These are phyloP conservation scores for Pythium volutum DNA, from an alignment of 352 stramenopile species.

Conservation along the genomic window DNA sequence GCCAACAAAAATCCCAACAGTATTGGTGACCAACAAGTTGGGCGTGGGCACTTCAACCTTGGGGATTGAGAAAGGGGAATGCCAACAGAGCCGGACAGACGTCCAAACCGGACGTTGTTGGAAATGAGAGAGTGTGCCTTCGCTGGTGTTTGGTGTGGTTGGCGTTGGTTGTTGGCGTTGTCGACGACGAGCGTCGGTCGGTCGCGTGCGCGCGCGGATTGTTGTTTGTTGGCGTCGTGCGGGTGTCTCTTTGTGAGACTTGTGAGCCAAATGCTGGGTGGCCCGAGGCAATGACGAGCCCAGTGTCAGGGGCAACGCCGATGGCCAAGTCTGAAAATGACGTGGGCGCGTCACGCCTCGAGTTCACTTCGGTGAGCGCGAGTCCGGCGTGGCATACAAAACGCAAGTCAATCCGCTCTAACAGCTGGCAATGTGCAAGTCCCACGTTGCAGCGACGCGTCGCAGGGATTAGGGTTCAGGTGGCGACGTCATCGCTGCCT, in stretches of 20 bases:
- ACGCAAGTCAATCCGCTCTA: neutral
- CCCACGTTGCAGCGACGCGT: constrained; percentile 22
- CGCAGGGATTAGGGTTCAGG: neutral
- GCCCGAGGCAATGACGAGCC: constrained; percentile 24
- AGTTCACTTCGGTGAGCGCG: constrained; percentile 13
- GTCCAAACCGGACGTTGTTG: neutral
- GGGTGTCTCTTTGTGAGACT: constrained; percentile 19
- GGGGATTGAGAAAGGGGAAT: too few relatives aligned
- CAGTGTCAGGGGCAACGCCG: constrained; percentile 25
- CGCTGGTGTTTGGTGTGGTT: neutral
- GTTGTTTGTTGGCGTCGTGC: constrained; percentile 2
- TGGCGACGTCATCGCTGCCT: constrained; percentile 18
- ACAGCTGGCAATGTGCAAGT: constrained; percentile 9
- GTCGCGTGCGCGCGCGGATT: neutral
- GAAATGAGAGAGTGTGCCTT: neutral
- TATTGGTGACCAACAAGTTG: neutral
- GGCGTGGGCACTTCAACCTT: too few relatives aligned
- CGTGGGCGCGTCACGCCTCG: constrained; percentile 24
- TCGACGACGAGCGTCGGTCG: neutral
- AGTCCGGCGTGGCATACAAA: constrained; percentile 12
- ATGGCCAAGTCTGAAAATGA: constrained; percentile 27
- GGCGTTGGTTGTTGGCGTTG: neutral
- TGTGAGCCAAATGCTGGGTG: constrained; percentile 16
- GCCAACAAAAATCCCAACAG: too few relatives aligned
- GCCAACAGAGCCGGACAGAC: too few relatives aligned